Percentiles rank a stretch among this genome's conserved stretches.
These are phyloP conservation scores for Annulohypoxylon bovei DNA, from an alignment of 495 filamentous ascomycete genomes.

Conservation along the genomic window DNA sequence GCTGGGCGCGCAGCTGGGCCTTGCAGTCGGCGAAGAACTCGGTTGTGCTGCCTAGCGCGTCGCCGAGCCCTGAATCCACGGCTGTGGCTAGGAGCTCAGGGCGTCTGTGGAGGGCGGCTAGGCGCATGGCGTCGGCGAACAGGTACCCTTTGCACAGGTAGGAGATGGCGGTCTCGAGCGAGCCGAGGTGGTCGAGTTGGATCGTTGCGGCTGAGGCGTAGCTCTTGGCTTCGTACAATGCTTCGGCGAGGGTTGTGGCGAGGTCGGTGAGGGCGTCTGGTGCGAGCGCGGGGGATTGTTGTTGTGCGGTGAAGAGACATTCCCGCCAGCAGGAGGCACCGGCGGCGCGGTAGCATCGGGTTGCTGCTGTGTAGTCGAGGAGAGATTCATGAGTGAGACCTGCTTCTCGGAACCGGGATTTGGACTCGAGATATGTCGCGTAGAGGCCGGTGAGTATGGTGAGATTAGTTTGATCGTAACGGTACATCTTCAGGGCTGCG, in stretches of 20 bases:
- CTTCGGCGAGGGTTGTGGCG: slow-evolving; percentile 72
- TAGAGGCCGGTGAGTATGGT: slow-evolving; percentile 75
- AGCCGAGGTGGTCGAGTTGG: slow-evolving; percentile 79
- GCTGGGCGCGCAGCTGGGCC: slow-evolving; percentile 80
- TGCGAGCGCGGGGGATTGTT: slow-evolving; percentile 64
- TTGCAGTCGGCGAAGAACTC: slow-evolving; percentile 94
- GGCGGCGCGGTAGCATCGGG: slow-evolving; percentile 80
- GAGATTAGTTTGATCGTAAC: slow-evolving; percentile 71
- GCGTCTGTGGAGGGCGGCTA: slow-evolving; percentile 59
- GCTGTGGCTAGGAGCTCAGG: slow-evolving; percentile 60
- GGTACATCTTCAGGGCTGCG: slow-evolving; percentile 81
- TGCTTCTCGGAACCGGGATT: slow-evolving; percentile 82
- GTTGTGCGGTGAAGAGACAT: slow-evolving; percentile 79
- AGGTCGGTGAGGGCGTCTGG: slow-evolving; percentile 68
- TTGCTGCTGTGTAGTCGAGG: slow-evolving; percentile 73
- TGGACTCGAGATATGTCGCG: slow-evolving; percentile 77
- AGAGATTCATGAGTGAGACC: slow-evolving; percentile 90
- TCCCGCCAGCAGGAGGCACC: slow-evolving; percentile 82
- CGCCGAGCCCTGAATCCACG: slow-evolving; percentile 80
- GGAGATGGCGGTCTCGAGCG: slow-evolving; percentile 71
- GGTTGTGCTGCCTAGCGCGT: slow-evolving; percentile 78
- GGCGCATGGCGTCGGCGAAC: slow-evolving; percentile 84
- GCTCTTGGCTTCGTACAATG: slow-evolving; percentile 81
- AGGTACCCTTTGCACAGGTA: slow-evolving; percentile 83
- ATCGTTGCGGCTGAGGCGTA: slow-evolving; percentile 81